These are phyloP conservation scores for Baudoinia panamericana DNA, from an alignment of 495 filamentous ascomycete species.

Conservation along the genomic window DNA sequence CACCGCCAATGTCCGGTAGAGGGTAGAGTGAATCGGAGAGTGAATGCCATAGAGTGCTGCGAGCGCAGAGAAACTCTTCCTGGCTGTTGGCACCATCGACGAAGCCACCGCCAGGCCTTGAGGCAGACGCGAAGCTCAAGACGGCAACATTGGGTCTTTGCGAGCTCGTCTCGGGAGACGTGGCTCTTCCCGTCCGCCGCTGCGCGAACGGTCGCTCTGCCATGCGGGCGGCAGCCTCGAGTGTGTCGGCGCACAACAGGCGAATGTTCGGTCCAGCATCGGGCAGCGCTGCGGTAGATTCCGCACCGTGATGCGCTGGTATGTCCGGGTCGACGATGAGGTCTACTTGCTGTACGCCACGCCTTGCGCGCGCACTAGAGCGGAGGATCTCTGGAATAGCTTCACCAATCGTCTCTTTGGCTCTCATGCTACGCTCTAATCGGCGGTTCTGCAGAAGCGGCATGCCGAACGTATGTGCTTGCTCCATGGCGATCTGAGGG, in stretches of 20 bases:
- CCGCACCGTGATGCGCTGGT: background rate
- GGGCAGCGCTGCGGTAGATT: background rate
- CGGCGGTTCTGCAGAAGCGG: slow-evolving; percentile 12
- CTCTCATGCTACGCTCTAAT: slow-evolving; percentile 36
- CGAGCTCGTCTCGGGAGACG: slow-evolving; percentile 2
- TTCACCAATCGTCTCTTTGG: slow-evolving; percentile 39
- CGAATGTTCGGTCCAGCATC: slow-evolving; percentile 24
- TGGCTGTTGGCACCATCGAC: slow-evolving; percentile 27
- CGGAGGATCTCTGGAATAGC: slow-evolving; percentile 38
- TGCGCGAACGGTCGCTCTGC: slow-evolving; percentile 20
- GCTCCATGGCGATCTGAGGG: slow-evolving; percentile 9
- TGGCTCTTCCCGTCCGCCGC: slow-evolving; percentile 4
- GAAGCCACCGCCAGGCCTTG: slow-evolving; percentile 22
- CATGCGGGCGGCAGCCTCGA: slow-evolving; percentile 31
- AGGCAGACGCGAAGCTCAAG: slow-evolving; percentile 28
- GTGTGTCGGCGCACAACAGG: slow-evolving; percentile 35
- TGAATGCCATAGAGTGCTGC: slow-evolving; percentile 27
- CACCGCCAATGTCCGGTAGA: slow-evolving; percentile 27
- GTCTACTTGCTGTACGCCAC: slow-evolving; percentile 37
- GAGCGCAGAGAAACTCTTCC: slow-evolving; percentile 31
- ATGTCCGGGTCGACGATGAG: slow-evolving; percentile 33
- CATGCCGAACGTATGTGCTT: slow-evolving; percentile 6
- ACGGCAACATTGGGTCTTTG: slow-evolving; percentile 23
- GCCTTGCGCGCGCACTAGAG: slow-evolving; percentile 35
- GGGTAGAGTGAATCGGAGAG: slow-evolving; percentile 28